Percentiles rank a stretch among this genome's conserved stretches.
phyloP scores from a whole-genome alignment of 331 rosid species.

The Saraca asoca region DNA sequence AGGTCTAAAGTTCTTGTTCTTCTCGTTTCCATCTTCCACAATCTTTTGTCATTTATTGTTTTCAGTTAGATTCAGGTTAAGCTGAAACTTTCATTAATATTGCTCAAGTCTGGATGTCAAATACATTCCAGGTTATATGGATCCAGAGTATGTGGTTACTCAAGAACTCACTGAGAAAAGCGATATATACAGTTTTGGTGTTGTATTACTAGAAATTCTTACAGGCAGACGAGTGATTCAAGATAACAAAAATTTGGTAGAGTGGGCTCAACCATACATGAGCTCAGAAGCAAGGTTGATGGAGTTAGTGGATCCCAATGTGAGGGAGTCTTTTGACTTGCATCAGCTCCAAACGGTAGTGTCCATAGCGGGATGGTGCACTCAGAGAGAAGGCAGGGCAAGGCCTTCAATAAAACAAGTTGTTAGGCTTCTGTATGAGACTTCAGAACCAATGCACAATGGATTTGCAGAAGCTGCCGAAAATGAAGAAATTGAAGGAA shows the following conservation, averaged over 20 bases:
- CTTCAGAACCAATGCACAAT: slow-evolving; percentile 86
- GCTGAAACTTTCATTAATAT: slow-evolving; percentile 16
- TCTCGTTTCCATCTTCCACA: slow-evolving; percentile 1
- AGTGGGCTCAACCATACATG: slow-evolving; percentile 81
- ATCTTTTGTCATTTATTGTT: not conserved
- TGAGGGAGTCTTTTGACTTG: slow-evolving; percentile 67
- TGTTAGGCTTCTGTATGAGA: slow-evolving; percentile 87
- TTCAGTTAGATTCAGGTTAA: not conserved
- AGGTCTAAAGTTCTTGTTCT: slow-evolving; percentile 45
- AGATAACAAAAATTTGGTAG: slow-evolving; percentile 73
- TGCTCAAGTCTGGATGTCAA: slow-evolving; percentile 33
- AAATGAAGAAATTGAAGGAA: slow-evolving; percentile 63
- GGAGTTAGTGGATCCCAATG: slow-evolving; percentile 76
- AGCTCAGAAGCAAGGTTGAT: slow-evolving; percentile 61
- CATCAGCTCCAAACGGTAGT: slow-evolving; percentile 80
- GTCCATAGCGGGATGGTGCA: slow-evolving; percentile 86
- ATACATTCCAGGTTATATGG: slow-evolving; percentile 87
- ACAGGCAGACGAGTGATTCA: slow-evolving; percentile 84
- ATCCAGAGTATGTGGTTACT: slow-evolving; percentile 91
- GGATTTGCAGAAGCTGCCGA: slow-evolving; percentile 66
- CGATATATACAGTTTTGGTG: slow-evolving; percentile 93
- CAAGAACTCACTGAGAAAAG: slow-evolving; percentile 97
- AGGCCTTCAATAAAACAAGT: slow-evolving; percentile 97
- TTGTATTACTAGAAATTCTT: slow-evolving; percentile 76
- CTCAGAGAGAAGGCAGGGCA: slow-evolving; percentile 77